phyloP scores from a whole-genome alignment of 2,329 filamentous ascomycete species.

The Thielaviopsis populi region DNA sequence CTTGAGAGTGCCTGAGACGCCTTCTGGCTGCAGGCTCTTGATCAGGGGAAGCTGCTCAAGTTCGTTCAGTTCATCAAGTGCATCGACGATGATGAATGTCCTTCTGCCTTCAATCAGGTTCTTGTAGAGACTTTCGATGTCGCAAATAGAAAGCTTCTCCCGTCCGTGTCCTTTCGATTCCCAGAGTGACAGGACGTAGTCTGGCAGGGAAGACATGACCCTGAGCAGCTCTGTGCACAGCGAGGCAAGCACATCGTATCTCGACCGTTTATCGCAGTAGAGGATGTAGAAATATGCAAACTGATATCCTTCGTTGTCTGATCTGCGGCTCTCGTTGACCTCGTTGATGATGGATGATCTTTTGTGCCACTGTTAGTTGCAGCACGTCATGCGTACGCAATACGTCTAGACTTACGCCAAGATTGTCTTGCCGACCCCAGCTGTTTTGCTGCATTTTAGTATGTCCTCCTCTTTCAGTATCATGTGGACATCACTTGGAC shows the following conservation, averaged over 20 bases:
- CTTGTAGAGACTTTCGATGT: not conserved
- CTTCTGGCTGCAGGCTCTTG: not conserved
- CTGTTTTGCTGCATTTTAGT: not conserved
- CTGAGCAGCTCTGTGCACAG: not conserved
- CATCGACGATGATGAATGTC: not conserved
- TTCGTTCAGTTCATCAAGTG: not conserved
- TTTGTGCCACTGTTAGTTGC: not conserved
- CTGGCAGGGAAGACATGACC: not conserved
- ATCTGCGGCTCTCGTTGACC: not conserved
- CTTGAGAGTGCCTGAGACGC: not conserved
- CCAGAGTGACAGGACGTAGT: not conserved
- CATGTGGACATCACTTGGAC: not conserved
- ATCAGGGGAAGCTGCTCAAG: not conserved
- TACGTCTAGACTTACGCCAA: not conserved
- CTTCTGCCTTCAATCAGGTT: not conserved
- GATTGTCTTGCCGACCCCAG: not conserved
- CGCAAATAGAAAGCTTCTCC: not conserved
- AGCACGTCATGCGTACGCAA: not conserved
- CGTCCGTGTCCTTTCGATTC: not conserved
- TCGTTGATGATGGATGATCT: not conserved
- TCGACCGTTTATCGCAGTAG: not conserved
- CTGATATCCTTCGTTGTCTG: not conserved
- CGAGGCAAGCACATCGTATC: not conserved
- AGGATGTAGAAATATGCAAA: not conserved
- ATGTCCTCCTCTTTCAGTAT: not conserved